Conservation (phyloP, 257 asterid genomes). For the Petunia axillaris region DNA sequence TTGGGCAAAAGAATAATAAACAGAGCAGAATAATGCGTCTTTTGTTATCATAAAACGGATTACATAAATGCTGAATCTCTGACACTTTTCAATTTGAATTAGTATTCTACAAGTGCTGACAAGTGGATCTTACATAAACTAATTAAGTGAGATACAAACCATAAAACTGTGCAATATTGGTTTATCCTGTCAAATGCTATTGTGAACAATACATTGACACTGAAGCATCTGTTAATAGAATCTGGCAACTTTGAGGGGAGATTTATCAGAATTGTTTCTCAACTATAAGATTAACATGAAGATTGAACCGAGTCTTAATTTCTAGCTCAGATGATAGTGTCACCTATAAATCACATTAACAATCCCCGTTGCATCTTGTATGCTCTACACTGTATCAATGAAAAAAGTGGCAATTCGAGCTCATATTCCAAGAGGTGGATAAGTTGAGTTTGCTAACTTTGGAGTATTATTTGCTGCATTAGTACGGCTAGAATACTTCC, state of each 20-base stretch:
- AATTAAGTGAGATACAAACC: background rate
- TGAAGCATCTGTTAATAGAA: background rate
- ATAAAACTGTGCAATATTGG: background rate
- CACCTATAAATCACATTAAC: background rate
- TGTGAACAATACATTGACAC: background rate
- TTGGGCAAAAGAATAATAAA: background rate
- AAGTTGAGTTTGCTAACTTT: slow-evolving; percentile 26
- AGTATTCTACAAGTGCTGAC: background rate
- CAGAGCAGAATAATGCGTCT: background rate
- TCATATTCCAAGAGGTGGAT: background rate
- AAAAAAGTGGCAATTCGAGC: slow-evolving; percentile 8
- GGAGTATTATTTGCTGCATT: slow-evolving; percentile 57
- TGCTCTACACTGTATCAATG: slow-evolving; percentile 14
- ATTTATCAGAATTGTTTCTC: background rate
- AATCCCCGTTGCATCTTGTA: background rate
- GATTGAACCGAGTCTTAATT: background rate
- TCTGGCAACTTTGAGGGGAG: background rate
- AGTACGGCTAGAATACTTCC: slow-evolving; percentile 85
- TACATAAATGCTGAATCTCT: background rate
- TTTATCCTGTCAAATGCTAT: background rate
- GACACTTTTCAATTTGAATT: background rate
- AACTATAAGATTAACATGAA: background rate
- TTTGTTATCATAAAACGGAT: background rate
- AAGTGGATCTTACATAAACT: background rate
- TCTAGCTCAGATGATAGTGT: background rate